Conservation (phyloP, 768 basidiomycete genomes). For the Dentipellis sp. region DNA sequence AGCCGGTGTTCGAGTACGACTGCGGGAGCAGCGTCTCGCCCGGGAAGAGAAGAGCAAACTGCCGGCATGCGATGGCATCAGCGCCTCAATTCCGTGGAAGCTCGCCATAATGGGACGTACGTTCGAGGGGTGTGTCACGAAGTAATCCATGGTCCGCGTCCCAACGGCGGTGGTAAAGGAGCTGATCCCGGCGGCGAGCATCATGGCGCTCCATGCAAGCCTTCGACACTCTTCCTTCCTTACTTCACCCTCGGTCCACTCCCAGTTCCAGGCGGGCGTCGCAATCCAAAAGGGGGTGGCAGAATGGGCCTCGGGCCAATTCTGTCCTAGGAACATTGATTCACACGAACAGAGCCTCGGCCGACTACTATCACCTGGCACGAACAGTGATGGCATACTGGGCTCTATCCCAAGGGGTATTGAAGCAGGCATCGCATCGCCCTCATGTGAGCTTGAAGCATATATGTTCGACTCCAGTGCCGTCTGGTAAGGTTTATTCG, state of each 20-base stretch:
- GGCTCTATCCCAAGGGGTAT: background rate
- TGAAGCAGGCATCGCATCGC: background rate
- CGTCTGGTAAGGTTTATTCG: background rate
- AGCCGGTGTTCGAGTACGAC: slow-evolving; percentile 23
- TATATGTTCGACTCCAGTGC: background rate
- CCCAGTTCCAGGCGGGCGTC: slow-evolving; percentile 54
- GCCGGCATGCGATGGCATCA: background rate
- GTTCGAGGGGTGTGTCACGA: slow-evolving; percentile 56
- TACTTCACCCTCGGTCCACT: slow-evolving; percentile 55
- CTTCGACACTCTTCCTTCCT: slow-evolving; percentile 64
- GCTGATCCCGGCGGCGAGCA: slow-evolving; percentile 54
- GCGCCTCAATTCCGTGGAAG: background rate
- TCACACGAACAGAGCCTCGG: slow-evolving; percentile 34
- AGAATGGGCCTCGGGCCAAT: slow-evolving; percentile 41
- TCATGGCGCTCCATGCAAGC: slow-evolving; percentile 64
- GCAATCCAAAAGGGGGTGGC: slow-evolving; percentile 54
- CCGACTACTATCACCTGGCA: background rate
- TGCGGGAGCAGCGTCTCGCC: slow-evolving; percentile 49
- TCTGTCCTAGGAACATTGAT: slow-evolving; percentile 39
- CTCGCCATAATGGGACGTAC: slow-evolving; percentile 29
- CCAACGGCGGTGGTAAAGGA: slow-evolving; percentile 43
- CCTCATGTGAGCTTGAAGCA: background rate
- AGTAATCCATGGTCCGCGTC: slow-evolving; percentile 31
- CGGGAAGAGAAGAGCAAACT: slow-evolving; percentile 71
- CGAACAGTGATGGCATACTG: background rate